Percentiles rank a stretch among this genome's conserved stretches.
phyloP scores from a whole-genome alignment of 768 basidiomycete species.

The Gyrodon lividus region DNA sequence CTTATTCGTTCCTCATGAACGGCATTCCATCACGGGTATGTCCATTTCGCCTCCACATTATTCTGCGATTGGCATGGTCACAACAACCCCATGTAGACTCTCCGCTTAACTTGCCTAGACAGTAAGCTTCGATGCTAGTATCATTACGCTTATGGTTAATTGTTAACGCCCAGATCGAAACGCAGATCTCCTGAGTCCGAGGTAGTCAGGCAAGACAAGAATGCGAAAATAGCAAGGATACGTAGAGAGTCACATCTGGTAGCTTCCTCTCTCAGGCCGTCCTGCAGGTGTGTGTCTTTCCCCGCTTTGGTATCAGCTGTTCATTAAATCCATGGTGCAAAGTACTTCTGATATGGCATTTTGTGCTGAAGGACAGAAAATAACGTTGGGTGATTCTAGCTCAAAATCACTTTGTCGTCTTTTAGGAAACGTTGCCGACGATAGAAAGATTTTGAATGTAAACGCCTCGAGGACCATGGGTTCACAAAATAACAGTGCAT shows the following conservation, averaged over 20 bases:
- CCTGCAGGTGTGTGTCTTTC: conserved; percentile 16
- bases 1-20: neutral
- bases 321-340: neutral
- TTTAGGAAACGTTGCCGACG: neutral
- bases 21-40: neutral
- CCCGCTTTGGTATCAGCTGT: neutral
- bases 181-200: neutral
- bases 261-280: neutral
- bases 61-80: neutral
- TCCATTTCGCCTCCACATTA: neutral
- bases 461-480: neutral
- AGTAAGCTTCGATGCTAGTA: conserved; percentile 10
- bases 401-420: neutral
- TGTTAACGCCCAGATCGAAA: conserved; percentile 6
- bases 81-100: neutral
- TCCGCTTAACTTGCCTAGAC: neutral
- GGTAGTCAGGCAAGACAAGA: neutral
- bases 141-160: neutral
- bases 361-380: conserved; percentile 9
- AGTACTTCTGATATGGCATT: neutral
- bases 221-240: neutral
- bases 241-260: neutral
- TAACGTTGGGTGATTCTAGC: neutral
- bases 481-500: conserved; percentile 2
- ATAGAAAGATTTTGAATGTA: neutral